A percentile compares a stretch with the other conserved stretches of the same genome.
Evolutionary conservation across 1,284 basidiomycete species (phyloP).

Genomic region (Xanthoconium separans): DNA sequence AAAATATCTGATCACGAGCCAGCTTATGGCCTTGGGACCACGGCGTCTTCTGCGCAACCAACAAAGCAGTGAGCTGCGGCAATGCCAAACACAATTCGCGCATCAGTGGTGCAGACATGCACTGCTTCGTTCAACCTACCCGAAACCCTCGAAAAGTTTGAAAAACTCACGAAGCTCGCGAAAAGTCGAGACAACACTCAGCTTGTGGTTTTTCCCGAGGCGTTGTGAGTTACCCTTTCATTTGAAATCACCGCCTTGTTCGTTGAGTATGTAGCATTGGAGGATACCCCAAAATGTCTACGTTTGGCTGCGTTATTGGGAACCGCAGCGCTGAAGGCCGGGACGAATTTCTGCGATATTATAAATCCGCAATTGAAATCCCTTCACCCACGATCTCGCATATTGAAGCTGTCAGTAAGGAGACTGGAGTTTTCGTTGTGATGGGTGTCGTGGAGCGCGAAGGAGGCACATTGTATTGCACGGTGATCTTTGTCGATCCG

Average conservation of each 20-base stretch:
- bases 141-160: constrained; percentile 58
- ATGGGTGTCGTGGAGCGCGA: constrained; percentile 70
- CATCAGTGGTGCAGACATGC: constrained; percentile 57
- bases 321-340: constrained; percentile 52
- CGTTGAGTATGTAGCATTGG: constrained; percentile 46
- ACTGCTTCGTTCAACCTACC: constrained; percentile 52
- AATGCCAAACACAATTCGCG: constrained; percentile 34
- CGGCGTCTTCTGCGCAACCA: not conserved
- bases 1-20: not conserved
- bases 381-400: constrained; percentile 49
- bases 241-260: too few species aligned
- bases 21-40: not conserved
- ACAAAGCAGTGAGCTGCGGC: not conserved
- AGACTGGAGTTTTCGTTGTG: constrained; percentile 58
- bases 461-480: constrained; percentile 69
- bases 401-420: constrained; percentile 53
- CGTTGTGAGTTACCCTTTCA: constrained; percentile 48
- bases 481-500: constrained; percentile 64
- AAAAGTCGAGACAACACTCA: constrained; percentile 51
- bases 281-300: constrained; percentile 65
- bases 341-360: constrained; percentile 60
- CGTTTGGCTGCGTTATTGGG: constrained; percentile 59
- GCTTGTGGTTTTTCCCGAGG: constrained; percentile 72
- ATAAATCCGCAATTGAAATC: constrained; percentile 56
- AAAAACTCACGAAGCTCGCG: constrained; percentile 48